These are phyloP conservation scores for Ilyonectria sp. DNA, from an alignment of 2,329 filamentous ascomycete species.

Conservation along the genomic window DNA sequence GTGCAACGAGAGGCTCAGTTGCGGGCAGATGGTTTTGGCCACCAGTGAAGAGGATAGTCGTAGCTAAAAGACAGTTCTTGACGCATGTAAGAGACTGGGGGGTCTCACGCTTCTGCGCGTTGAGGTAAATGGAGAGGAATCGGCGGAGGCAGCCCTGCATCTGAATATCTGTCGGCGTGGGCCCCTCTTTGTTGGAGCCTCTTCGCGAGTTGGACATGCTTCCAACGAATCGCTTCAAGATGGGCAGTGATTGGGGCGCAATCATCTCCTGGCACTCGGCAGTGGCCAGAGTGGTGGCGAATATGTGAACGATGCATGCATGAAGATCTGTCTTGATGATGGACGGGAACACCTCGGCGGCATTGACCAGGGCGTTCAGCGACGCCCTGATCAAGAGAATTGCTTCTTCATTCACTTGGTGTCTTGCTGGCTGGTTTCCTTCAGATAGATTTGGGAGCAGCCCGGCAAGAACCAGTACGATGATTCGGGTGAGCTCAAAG, in stretches of 20 bases:
- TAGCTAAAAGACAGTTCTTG: slow-evolving; percentile 91
- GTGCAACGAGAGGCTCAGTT: slow-evolving; percentile 80
- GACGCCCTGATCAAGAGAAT: slow-evolving; percentile 84
- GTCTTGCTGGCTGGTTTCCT: slow-evolving; percentile 74
- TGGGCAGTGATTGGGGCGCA: slow-evolving; percentile 90
- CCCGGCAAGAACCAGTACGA: slow-evolving; percentile 91
- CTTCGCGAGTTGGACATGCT: slow-evolving; percentile 73
- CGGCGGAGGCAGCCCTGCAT: slow-evolving; percentile 86
- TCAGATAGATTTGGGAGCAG: slow-evolving; percentile 87
- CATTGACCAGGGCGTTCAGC: slow-evolving; percentile 91
- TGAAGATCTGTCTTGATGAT: slow-evolving; percentile 98
- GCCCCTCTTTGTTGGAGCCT: slow-evolving; percentile 54
- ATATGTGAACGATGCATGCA: slow-evolving; percentile 97
- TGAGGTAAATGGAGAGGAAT: slow-evolving; percentile 84
- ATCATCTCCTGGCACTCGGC: slow-evolving; percentile 87
- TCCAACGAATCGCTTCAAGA: slow-evolving; percentile 90
- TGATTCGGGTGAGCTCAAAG: slow-evolving; percentile 96
- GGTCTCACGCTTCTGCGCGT: slow-evolving; percentile 81
- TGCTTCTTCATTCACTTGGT: slow-evolving; percentile 90
- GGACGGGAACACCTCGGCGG: slow-evolving; percentile 93
- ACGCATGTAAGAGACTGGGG: slow-evolving; percentile 88
- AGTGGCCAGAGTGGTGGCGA: slow-evolving; percentile 91
- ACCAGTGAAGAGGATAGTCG: slow-evolving; percentile 89
- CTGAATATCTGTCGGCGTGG: slow-evolving; percentile 74
- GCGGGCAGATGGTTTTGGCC: slow-evolving; percentile 81